Evolutionary conservation across 208 protist genomes (phyloP), one percentile per base, ranked within the genome.

Genomic region (Leishmania lainsoni): DNA sequence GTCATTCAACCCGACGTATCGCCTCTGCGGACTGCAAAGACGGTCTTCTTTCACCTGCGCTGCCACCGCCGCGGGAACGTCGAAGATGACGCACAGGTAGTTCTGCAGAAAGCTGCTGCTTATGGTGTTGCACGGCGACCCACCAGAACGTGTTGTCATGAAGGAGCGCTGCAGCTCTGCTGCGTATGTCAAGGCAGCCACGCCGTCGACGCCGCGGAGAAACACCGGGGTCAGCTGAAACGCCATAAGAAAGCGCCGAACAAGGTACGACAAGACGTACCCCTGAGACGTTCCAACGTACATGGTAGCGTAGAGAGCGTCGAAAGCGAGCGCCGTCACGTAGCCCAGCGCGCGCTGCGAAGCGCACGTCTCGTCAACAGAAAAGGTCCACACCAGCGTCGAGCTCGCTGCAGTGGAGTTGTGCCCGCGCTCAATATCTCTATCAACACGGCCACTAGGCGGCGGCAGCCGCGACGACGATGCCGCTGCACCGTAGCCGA

Each of bases 211-310:
- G 68, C 65, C 77, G 69, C 79, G 72, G 68, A 92, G 66, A 29
- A 61, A 79, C 76, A 92, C 84, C 70, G 91, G 90, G 6, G 83
- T 78, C 52, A 96, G 88, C 78, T 94, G 89, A 35, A 92, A 86
- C 2, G 92, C 92, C 4, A 86, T 59, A 20, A 96, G 71, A 29
- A 96, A 80, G 59, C 89, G 91, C n/a, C 89, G 92, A 14, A 96
- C 68, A 16, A 94, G 81, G 75, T 93, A 96, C 17, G 91, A 93
- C 63, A 89, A 79, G 54, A 96, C 49, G 76, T 85, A 94, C 22
- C 92, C 92, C 65, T 94, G 88, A 42, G 79, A 81, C n/a, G 92
- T 94, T 29, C 92, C 92, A 26, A 94, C 84, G 66, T 96, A 96
- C 9, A 96, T 63, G 45, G 88, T 87, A 73, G 83, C 87, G 83